Conservation (phyloP, 768 basidiomycete species). For the Clavulina sp. region DNA sequence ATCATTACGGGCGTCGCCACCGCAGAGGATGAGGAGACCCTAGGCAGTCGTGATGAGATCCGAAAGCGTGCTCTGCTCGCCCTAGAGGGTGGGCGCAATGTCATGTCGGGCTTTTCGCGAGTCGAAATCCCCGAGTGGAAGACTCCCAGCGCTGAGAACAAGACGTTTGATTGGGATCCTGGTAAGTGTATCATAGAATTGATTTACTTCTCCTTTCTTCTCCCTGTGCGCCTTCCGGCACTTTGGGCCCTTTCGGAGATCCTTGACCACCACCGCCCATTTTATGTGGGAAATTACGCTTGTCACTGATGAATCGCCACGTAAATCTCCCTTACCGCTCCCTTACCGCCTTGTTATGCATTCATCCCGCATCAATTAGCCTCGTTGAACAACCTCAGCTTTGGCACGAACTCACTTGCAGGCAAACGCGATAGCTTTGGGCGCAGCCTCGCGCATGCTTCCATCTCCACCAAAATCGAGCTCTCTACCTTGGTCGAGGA, state of each 20-base stretch:
- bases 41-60: slow-evolving; percentile 60
- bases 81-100: slow-evolving; percentile 54
- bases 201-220: neutral
- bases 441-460: slow-evolving; percentile 37
- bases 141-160: slow-evolving; percentile 36
- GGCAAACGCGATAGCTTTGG: slow-evolving; percentile 68
- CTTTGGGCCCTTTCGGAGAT: neutral
- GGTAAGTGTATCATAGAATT: neutral
- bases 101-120: slow-evolving; percentile 31
- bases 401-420: slow-evolving; percentile 27
- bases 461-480: slow-evolving; percentile 55
- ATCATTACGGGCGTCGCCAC: slow-evolving; percentile 66
- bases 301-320: too few relatives aligned
- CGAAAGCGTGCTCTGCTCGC: slow-evolving; percentile 72
- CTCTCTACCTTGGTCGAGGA: slow-evolving; percentile 68
- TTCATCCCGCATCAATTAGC: too few relatives aligned
- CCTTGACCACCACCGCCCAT: neutral
- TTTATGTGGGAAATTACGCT: slow-evolving; percentile 1
- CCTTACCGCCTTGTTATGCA: too few relatives aligned
- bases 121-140: slow-evolving; percentile 71
- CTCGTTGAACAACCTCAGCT: too few relatives aligned
- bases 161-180: slow-evolving; percentile 37
- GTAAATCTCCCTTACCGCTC: too few relatives aligned
- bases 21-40: slow-evolving; percentile 48
- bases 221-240: neutral